Conservation (phyloP, 305 asterid genomes). For the Vinca major region DNA sequence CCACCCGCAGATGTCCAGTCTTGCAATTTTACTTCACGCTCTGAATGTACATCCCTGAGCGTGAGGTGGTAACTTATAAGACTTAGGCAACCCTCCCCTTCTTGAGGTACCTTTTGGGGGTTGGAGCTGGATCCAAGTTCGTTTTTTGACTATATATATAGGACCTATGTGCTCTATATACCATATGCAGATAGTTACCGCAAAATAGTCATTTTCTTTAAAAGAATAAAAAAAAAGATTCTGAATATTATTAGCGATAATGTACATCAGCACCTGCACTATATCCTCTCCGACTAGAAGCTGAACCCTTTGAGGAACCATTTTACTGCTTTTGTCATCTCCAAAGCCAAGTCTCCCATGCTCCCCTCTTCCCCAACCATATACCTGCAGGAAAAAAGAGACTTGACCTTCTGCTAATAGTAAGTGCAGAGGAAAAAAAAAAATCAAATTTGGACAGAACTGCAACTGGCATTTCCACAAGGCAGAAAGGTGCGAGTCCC, state of each 20-base stretch:
- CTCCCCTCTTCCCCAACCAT: conserved; percentile 99
- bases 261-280: conserved; percentile 53
- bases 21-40: no score
- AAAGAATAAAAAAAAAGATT: neutral
- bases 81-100: no score
- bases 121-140: no score
- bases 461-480: conserved; percentile 3
- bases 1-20: no score
- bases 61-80: no score
- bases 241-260: neutral
- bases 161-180: neutral
- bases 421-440: conserved; percentile 1
- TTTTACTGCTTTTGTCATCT: conserved; percentile 97
- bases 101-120: no score
- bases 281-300: conserved; percentile 75
- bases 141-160: no score
- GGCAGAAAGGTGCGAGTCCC: neutral
- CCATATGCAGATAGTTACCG: neutral
- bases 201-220: neutral
- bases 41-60: no score
- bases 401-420: neutral
- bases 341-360: conserved; percentile 99
- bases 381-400: conserved; percentile 46
- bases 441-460: neutral
- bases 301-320: conserved; percentile 95